These are phyloP conservation scores for Hygrophila difformis DNA, from an alignment of 257 asterid genomes.

Conservation along the genomic window DNA sequence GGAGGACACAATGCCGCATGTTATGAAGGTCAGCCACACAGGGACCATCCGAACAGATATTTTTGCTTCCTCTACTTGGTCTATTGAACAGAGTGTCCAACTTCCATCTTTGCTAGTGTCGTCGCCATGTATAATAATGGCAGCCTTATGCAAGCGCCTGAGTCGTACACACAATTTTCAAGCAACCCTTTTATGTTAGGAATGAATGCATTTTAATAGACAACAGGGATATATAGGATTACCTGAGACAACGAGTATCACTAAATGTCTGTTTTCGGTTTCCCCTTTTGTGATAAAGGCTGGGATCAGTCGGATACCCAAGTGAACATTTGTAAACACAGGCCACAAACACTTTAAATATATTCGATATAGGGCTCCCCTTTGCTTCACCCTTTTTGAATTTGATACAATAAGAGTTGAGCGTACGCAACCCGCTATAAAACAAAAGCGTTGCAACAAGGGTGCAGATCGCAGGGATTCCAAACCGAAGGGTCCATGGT, in stretches of 20 bases:
- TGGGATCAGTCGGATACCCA: too few relatives aligned
- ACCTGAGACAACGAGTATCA: too few relatives aligned
- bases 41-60: slow-evolving; percentile 28
- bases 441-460: slow-evolving; percentile 28
- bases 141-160: slow-evolving; percentile 28
- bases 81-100: slow-evolving; percentile 35
- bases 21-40: slow-evolving; percentile 32
- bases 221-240: too few relatives aligned
- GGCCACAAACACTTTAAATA: slow-evolving; percentile 37
- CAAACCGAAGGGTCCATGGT: slow-evolving; percentile 56
- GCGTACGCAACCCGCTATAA: slow-evolving; percentile 19
- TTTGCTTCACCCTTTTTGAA: too few relatives aligned
- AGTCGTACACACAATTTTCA: background rate
- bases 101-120: slow-evolving; percentile 12
- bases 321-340: slow-evolving; percentile 1
- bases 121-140: slow-evolving; percentile 17
- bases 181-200: too few relatives aligned
- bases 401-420: slow-evolving; percentile 14
- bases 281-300: background rate
- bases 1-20: slow-evolving; percentile 32
- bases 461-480: slow-evolving; percentile 45
- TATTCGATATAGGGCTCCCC: slow-evolving; percentile 35
- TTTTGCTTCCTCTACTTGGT: slow-evolving; percentile 48
- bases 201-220: too few relatives aligned
- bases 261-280: background rate